Evolutionary conservation across 2,329 filamentous ascomycete genomes (phyloP).

Genomic region (Diplodia sapinea): DNA sequence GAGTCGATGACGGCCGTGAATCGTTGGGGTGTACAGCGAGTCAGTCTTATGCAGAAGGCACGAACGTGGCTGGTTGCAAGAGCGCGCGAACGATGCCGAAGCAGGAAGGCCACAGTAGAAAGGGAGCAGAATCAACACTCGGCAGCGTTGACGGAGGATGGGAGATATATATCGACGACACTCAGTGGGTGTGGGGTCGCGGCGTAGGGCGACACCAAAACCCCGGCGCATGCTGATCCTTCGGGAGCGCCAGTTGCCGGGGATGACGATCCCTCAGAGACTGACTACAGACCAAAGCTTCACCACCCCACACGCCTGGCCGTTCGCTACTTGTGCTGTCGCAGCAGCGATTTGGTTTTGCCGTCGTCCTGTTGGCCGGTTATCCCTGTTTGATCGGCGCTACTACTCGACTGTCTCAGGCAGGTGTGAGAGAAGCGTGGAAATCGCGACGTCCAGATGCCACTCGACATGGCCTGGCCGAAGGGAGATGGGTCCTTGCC

Average conservation of each 20-base stretch:
- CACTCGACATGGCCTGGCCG: background rate
- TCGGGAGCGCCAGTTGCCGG: slow-evolving; percentile 13
- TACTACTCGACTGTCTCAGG: slow-evolving; percentile 3
- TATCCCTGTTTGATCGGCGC: slow-evolving; percentile 10
- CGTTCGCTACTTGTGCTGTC: slow-evolving; percentile 14
- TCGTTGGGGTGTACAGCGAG: background rate
- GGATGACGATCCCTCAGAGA: slow-evolving; percentile 7
- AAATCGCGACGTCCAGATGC: background rate
- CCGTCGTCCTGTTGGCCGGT: background rate
- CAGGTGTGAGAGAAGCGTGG: background rate
- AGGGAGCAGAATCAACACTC: background rate
- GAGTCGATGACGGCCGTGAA: background rate
- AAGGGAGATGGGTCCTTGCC: background rate
- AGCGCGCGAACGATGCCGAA: too few relatives aligned
- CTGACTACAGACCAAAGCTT: background rate
- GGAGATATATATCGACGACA: background rate
- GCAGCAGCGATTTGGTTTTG: slow-evolving; percentile 1
- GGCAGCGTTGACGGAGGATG: background rate
- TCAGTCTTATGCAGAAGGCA: background rate
- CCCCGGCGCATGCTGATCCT: background rate
- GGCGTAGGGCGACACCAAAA: background rate
- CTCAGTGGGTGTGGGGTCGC: background rate
- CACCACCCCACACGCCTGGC: background rate
- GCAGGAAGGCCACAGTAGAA: background rate
- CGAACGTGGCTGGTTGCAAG: background rate